Conservation (phyloP, 192 early-diverging fungal species). For the Spizellomyces sp. region DNA sequence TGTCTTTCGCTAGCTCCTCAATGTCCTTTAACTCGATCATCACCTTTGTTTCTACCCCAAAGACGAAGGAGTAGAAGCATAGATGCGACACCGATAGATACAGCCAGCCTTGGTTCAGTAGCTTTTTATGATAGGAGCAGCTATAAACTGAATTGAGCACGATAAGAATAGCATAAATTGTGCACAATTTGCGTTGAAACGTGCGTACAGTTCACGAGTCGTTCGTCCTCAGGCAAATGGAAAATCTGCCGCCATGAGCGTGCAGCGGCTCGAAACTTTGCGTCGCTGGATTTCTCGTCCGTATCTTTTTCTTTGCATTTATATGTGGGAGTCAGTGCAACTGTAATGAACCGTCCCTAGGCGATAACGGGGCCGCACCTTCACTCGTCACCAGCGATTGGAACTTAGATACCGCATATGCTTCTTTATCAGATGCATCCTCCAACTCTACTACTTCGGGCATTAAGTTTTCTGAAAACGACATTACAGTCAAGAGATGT, state of each 20-base stretch:
- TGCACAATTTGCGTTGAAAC: background rate
- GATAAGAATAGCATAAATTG: background rate
- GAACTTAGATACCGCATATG: conserved; percentile 90
- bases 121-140: conserved; percentile 78
- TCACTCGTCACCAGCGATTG: conserved; percentile 79
- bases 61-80: conserved; percentile 93
- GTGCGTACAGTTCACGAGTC: conserved; percentile 83
- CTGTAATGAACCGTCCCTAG: background rate
- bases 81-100: conserved; percentile 92
- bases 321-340: background rate
- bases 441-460: conserved; percentile 73
- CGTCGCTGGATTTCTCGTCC: conserved; percentile 81
- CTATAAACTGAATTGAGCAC: conserved; percentile 71
- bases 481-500: background rate
- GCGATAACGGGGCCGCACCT: conserved; percentile 47
- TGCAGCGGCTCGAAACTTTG: conserved; percentile 84
- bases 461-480: conserved; percentile 72
- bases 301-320: conserved; percentile 59
- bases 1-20: conserved; percentile 83
- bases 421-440: conserved; percentile 75
- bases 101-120: conserved; percentile 96
- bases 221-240: conserved; percentile 74
- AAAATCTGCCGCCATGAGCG: conserved; percentile 90
- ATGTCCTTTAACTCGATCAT: conserved; percentile 92
- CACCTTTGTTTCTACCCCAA: conserved; percentile 91